Conservation (phyloP, 192 early-diverging fungal genomes). For the Entomortierella beljakovae region DNA sequence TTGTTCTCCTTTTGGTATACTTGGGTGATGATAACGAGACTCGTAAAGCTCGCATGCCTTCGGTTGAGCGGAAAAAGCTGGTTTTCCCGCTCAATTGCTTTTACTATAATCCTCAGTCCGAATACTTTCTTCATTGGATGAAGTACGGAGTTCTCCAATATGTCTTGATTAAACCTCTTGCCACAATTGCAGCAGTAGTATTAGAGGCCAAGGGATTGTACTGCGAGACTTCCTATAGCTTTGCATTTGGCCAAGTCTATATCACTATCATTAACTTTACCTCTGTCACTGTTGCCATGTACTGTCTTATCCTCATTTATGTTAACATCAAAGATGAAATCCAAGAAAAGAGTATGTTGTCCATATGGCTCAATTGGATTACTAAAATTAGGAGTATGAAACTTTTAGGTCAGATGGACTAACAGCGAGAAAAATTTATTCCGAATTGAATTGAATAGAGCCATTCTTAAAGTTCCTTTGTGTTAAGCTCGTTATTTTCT, state of each 20-base stretch:
- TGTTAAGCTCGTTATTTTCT: constrained; percentile 59
- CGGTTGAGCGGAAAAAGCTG: constrained; percentile 60
- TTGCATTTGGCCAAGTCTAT: constrained; percentile 75
- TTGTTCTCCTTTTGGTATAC: constrained; percentile 75
- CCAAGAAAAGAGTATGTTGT: constrained; percentile 57
- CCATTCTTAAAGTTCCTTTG: constrained; percentile 56
- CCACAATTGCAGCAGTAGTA: constrained; percentile 71
- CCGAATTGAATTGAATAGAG: constrained; percentile 3
- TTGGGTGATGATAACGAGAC: constrained; percentile 60
- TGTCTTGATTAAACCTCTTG: constrained; percentile 68
- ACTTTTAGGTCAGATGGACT: neutral
- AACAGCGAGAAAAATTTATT: neutral
- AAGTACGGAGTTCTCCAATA: constrained; percentile 81
- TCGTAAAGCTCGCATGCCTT: constrained; percentile 56
- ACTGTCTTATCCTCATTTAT: constrained; percentile 73
- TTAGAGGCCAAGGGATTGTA: constrained; percentile 69
- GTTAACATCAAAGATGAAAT: constrained; percentile 69
- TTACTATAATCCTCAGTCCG: constrained; percentile 66
- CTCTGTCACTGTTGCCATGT: constrained; percentile 74
- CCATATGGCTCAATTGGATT: neutral
- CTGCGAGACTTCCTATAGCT: constrained; percentile 69
- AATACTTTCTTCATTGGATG: constrained; percentile 66
- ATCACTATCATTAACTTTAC: constrained; percentile 71
- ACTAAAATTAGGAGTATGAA: neutral
- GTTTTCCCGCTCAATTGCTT: constrained; percentile 73